Conservation (phyloP, 768 basidiomycete species). For the Suillus spraguei region DNA sequence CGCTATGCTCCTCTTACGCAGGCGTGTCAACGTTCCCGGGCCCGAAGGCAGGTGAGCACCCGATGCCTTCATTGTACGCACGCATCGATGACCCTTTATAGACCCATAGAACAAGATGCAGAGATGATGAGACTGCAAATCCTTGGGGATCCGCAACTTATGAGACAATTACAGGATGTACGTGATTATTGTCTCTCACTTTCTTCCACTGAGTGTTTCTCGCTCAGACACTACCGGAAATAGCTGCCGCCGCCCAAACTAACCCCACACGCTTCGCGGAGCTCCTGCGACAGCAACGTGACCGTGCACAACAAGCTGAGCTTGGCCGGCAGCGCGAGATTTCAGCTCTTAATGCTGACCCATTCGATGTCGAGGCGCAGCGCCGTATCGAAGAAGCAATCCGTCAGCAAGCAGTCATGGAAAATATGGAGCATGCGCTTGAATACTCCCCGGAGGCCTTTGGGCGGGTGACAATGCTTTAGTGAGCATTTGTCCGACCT, state of each 20-base stretch:
- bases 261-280: slow-evolving; percentile 77
- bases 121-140: slow-evolving; percentile 92
- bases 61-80: not conserved
- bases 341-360: slow-evolving; percentile 77
- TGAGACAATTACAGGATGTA: slow-evolving; percentile 74
- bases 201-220: not conserved
- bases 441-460: slow-evolving; percentile 94
- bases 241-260: slow-evolving; percentile 68
- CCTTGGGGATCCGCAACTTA: slow-evolving; percentile 79
- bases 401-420: slow-evolving; percentile 82
- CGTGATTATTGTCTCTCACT: slow-evolving; percentile 22
- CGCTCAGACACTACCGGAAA: slow-evolving; percentile 79
- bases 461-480: slow-evolving; percentile 95
- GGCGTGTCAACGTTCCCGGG: slow-evolving; percentile 48
- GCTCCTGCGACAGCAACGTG: slow-evolving; percentile 63
- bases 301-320: slow-evolving; percentile 56
- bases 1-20: slow-evolving; percentile 68
- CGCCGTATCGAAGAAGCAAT: slow-evolving; percentile 93
- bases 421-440: slow-evolving; percentile 93
- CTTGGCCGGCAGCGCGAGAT: slow-evolving; percentile 62
- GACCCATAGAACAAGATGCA: slow-evolving; percentile 74
- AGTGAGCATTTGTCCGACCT: slow-evolving; percentile 52
- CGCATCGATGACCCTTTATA: slow-evolving; percentile 27
- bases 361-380: slow-evolving; percentile 92
- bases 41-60: slow-evolving; percentile 41